Evolutionary conservation across 176 grass and related monocot genomes (phyloP), one percentile per base, ranked within the genome.

Genomic region (Hordeum marinum): DNA sequence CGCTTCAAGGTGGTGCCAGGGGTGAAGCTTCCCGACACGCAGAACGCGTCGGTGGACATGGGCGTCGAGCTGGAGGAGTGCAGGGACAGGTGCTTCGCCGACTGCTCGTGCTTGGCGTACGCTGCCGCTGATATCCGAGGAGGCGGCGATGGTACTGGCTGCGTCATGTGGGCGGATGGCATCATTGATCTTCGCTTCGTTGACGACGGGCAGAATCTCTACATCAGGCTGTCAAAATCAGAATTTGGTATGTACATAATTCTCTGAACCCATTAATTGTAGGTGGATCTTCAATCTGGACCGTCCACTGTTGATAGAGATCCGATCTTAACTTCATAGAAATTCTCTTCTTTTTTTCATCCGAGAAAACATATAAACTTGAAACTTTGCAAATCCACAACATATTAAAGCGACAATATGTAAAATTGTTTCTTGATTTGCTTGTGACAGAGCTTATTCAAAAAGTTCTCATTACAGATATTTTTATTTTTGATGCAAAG

Each of bases 21-120:
- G 14, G 87, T 89, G 69, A 94, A 94, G 76, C 82, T 94, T 4
- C 92, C 92, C 0, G 87, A 87, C 54, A 63, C 78, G 25, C 39
- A 66, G 41, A 82, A 67, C 71, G 59, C 32, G 0, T 27, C 58
- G 1, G 48, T 68, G 15, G 85, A 93, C 63, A 82, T 21, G 43
- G 18, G n/a, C 45, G 50, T 58, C 13, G 84, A 71, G 64, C 14
- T 78, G 85, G 12, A 87, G 88, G 39, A 71, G 39, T 87, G 75
- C 75, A 65, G 32, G 34, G 67, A 8, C 69, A 58, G 82, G 78
- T 94, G 89, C 72, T 55, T 52, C 12, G 78, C 67, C 17, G 83
- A 94, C 77, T 94, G 89, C 31, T 94, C 92, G 1, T 94, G 92
- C 41, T 13, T 81, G 43, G 92, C 89, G 27, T 94, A 94, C 58